Base-by-base conservation (phyloP, 2,329 filamentous ascomycete genomes). In the Fusarium newnesense region DNA sequence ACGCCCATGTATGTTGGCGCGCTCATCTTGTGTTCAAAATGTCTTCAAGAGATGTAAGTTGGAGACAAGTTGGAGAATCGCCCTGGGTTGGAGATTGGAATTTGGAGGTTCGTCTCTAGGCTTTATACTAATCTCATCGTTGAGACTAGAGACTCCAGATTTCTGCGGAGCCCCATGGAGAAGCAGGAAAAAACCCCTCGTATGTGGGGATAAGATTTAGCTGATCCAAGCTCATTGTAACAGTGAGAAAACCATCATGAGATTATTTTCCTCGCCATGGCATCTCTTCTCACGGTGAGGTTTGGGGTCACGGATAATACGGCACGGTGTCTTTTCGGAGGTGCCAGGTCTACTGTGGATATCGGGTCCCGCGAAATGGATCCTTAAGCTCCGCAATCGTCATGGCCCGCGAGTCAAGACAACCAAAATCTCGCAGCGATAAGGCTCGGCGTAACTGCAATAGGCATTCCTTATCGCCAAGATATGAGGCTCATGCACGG, bases 1-100 rank as follows among this genome's bases (percentile, higher is more conserved):
- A 80, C 75, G 60, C 83, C 83, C 42, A 84, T 77, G 64, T 77
- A 80, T 24, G 74, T 74, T 60, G 68, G 60, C 13, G 47, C 36
- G 57, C 67, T 74, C 70, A 73, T 73, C 34, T 44, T 65, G 43
- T 16, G 43, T 13, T 21, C 39, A 42, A 42, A n/a, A n/a, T 67
- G 40, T 12, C 43, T 46, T 46, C 40, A 43, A 16, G 40, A 3
- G 10, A 7, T 12, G 11, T 9, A 21, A 49, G 9, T 52, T 53
- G 50, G 50, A 39, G 50, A 53, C 34, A 11, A n/a, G 34, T 53
- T 54, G 50, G 50, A 36, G 50, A 40, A 53, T 11, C 5, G n/a
- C 19, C 50, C 50, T 53, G 24, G 34, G 24, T 54, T 54, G 50
- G 50, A 54, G 54, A 26, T 8, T 19, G 8, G 43, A 9, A 10